Conservation (phyloP, 2,329 filamentous ascomycete genomes). For the Hysterium pulicare region DNA sequence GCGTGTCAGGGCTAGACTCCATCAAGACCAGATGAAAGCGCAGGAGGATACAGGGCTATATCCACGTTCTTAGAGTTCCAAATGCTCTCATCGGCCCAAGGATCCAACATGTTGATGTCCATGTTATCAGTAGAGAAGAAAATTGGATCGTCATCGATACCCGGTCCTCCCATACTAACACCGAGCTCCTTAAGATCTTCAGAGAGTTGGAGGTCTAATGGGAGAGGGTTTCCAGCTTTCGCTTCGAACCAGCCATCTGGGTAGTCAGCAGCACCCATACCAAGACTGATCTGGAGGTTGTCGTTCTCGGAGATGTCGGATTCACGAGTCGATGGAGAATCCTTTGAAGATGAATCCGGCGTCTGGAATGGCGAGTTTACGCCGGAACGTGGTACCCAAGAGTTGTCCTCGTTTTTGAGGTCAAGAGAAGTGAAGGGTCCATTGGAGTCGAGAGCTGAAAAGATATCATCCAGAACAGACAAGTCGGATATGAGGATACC, state of each 20-base stretch:
- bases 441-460: slow-evolving; percentile 29
- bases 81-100: background rate
- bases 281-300: slow-evolving; percentile 38
- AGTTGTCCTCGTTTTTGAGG: slow-evolving; percentile 33
- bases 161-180: slow-evolving; percentile 24
- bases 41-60: no score
- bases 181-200: slow-evolving; percentile 30
- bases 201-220: slow-evolving; percentile 29
- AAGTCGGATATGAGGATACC: slow-evolving; percentile 23
- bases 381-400: slow-evolving; percentile 31
- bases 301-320: slow-evolving; percentile 45
- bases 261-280: slow-evolving; percentile 32
- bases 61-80: no score
- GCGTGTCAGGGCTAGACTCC: no score
- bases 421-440: slow-evolving; percentile 30
- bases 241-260: slow-evolving; percentile 30
- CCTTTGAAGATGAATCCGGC: slow-evolving; percentile 35
- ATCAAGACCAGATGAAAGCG: no score
- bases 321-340: slow-evolving; percentile 34
- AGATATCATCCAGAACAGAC: slow-evolving; percentile 32
- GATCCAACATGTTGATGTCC: background rate
- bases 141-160: background rate
- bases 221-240: slow-evolving; percentile 24
- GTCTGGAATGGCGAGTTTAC: slow-evolving; percentile 30
- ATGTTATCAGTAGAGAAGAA: background rate